Base-by-base conservation (phyloP, 371 early-diverging fungal genomes). In the Actinomortierella ambigua region DNA sequence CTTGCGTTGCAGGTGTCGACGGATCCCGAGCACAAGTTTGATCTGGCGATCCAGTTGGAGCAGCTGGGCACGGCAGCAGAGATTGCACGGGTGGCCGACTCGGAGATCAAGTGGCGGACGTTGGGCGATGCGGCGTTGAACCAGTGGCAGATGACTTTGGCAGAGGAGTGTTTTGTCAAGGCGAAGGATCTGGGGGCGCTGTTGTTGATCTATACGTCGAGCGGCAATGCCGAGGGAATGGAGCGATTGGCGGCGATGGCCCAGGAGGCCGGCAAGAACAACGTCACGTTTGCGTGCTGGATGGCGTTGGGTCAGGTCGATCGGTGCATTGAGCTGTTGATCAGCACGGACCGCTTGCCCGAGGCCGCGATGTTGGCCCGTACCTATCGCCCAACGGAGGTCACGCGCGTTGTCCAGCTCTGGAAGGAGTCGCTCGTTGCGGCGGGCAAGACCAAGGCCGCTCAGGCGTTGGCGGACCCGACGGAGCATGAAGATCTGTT, bases 331-430 rank as follows among this genome's bases (percentile, higher is more conserved):
- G 91, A 93, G 17, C 77, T 98, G 15, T 82, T 98, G 51, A 77
- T 91, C 61, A 83, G 88, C 47, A 92, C 95, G 18, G 91, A 93
- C 14, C 92, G 98, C 53, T 80, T 93, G 29, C 94, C 98, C n/a
- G 99, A 98, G 79, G 99, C 99, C 0, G 96, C 97, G 34, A 84
- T 97, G 77, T 85, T 96, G 77, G 96, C 98, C 3, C 84, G 95
- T 61, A 90, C 99, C 0, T 93, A 96, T 68, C 77, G 86, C 29
- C 98, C 98, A 18, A 86, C 85, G 59, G 84, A 90, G 49, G 85
- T 93, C 40, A 78, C 92, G 23, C 81, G 81, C 29, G 82, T 92
- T 29, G 91, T 95, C 43, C 77, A 81, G 58, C 79, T 89, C 52
- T 97, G 97, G 98, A 91, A 90, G 66, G 80, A 85, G 49, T 80